Evolutionary conservation across 2,329 filamentous ascomycete species (phyloP), one percentile per base, ranked within the genome.

Genomic region (Fusarium xyrophilum): DNA sequence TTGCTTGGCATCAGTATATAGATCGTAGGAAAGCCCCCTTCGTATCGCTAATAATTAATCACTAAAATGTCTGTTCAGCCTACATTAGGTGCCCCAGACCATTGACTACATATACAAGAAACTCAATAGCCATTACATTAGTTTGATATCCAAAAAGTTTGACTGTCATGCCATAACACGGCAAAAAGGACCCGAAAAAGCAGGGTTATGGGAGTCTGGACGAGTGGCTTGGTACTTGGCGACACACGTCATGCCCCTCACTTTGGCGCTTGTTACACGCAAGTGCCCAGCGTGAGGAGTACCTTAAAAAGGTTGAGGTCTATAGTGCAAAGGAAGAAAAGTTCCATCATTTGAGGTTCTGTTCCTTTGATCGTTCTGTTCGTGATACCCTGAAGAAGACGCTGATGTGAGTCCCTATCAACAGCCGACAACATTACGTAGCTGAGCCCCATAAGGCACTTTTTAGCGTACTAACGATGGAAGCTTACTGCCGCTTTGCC

Each of bases 171-270:
- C 51, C 61, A 58, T 61, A 56, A 50, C 42, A 70, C 67, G 67
- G 67, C 67, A 72, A 61, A 59, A 60, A 56, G 58, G 62, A 66
- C 53, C 71, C 69, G 72, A 72, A 42, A 66, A 70, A 73, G 64
- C 72, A 74, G 72, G 72, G 70, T 71, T 73, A 52, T 55, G 63
- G 58, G 40, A 56, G 71, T 63, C 72, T 74, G 70, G 72, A 72
- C 72, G 56, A 63, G 72, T 74, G 73, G 73, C 73, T 74, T 74
- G 69, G 73, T 63, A 68, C 73, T 74, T 74, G 73, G 73, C 73
- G 56, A 69, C 69, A 73, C 73, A 74, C 73, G 73, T 74, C 73
- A 74, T 74, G 72, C 68, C 71, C 68, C 69, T 74, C 72, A 70
- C 48, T 66, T 68, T 66, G 62, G 65, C 69, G 67, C 67, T 72